A percentile compares a stretch with the other conserved stretches of the same genome.
Evolutionary conservation across 257 asterid genomes (phyloP).

Genomic region (Echium plantagineum): DNA sequence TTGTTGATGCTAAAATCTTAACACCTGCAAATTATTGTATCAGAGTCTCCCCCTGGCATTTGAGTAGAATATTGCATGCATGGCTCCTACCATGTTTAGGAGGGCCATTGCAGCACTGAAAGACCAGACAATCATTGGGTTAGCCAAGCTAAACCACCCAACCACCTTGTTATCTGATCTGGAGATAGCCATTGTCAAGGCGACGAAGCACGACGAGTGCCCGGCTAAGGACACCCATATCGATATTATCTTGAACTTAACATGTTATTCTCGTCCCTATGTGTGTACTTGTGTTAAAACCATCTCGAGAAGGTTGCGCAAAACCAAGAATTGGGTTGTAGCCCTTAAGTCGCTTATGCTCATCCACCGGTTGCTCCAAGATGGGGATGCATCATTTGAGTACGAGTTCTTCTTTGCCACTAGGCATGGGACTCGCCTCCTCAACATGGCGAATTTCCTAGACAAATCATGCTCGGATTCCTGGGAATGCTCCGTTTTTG

Average conservation of each 20-base stretch:
- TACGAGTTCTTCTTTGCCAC: slow-evolving; percentile 89
- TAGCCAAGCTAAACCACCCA: slow-evolving; percentile 76
- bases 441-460: slow-evolving; percentile 78
- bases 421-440: slow-evolving; percentile 80
- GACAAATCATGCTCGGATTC: slow-evolving; percentile 45
- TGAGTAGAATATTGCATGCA: slow-evolving; percentile 27
- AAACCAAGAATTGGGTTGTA: slow-evolving; percentile 86
- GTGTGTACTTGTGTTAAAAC: slow-evolving; percentile 57
- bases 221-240: slow-evolving; percentile 82
- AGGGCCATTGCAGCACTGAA: slow-evolving; percentile 90
- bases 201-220: slow-evolving; percentile 90
- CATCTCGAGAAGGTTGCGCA: slow-evolving; percentile 67
- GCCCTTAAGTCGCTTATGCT: slow-evolving; percentile 80
- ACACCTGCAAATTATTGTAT: no score
- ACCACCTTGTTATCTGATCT: slow-evolving; percentile 58
- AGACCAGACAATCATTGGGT: slow-evolving; percentile 83
- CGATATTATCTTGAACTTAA: slow-evolving; percentile 60
- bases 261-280: slow-evolving; percentile 62
- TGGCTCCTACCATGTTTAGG: slow-evolving; percentile 87
- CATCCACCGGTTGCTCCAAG: slow-evolving; percentile 60
- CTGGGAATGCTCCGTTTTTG: slow-evolving; percentile 91
- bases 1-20: not conserved
- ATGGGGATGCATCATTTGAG: slow-evolving; percentile 68
- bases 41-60: not conserved
- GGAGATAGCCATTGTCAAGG: slow-evolving; percentile 88